phyloP scores from a whole-genome alignment of 2,329 filamentous ascomycete species.

The Cercospora beticola region DNA sequence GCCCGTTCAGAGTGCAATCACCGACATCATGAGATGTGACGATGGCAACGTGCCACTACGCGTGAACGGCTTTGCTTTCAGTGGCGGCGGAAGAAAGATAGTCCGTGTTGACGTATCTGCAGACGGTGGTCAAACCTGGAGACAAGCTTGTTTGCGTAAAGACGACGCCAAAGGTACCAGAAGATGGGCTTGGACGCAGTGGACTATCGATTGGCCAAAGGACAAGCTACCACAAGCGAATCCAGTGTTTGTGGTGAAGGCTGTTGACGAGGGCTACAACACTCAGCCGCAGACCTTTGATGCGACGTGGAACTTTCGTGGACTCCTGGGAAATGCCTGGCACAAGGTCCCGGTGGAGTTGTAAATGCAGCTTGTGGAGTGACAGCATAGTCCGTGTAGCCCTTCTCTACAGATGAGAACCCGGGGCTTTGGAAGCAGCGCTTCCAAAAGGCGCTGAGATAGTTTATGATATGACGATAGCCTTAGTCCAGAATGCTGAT shows the following conservation, averaged over 20 bases:
- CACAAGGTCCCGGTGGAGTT: slow-evolving; percentile 50
- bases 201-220: slow-evolving; percentile 51
- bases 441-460: neutral
- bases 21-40: slow-evolving; percentile 36
- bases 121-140: slow-evolving; percentile 64
- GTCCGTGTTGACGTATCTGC: slow-evolving; percentile 66
- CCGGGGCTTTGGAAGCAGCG: neutral
- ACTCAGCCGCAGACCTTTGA: slow-evolving; percentile 63
- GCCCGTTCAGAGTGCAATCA: slow-evolving; percentile 67
- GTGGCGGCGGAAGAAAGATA: slow-evolving; percentile 64
- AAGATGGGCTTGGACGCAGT: slow-evolving; percentile 64
- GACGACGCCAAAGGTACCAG: slow-evolving; percentile 52
- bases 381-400: no score
- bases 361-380: neutral
- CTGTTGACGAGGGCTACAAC: slow-evolving; percentile 65
- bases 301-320: slow-evolving; percentile 63
- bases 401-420: neutral
- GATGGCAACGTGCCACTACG: slow-evolving; percentile 27
- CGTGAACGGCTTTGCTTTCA: slow-evolving; percentile 65
- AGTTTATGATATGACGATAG: neutral
- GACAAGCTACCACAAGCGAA: slow-evolving; percentile 40
- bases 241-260: slow-evolving; percentile 59
- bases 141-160: slow-evolving; percentile 60
- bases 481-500: neutral
- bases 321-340: slow-evolving; percentile 67